These are phyloP conservation scores for Leccinum subgranulosum DNA, from an alignment of 768 basidiomycete species.

Conservation along the genomic window DNA sequence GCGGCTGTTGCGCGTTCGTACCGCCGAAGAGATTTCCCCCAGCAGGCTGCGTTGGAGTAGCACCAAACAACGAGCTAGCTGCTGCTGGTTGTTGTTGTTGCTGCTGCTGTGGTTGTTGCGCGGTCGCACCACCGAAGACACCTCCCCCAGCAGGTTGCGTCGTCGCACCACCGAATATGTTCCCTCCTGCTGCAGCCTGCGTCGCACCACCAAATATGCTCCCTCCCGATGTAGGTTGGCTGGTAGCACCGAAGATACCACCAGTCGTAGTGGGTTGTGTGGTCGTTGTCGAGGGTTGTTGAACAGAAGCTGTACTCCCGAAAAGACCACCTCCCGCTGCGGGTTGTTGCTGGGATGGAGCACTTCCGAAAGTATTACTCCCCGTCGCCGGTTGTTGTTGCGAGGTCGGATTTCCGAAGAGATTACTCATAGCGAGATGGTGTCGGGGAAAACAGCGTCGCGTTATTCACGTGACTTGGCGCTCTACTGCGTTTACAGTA, in stretches of 20 bases:
- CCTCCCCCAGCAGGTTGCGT: conserved; percentile 20
- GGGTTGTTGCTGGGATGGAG: conserved; percentile 24
- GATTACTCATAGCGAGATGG: conserved; percentile 11
- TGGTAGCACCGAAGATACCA: conserved; percentile 9
- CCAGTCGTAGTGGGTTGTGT: conserved; percentile 15
- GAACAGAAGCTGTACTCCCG: conserved; percentile 11
- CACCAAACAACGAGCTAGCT: conserved; percentile 17
- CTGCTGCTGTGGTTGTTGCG: not conserved
- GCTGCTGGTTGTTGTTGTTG: not conserved
- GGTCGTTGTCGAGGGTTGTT: conserved; percentile 11
- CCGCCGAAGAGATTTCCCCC: conserved; percentile 20
- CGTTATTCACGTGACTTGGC: conserved; percentile 13
- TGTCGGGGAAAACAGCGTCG: not conserved
- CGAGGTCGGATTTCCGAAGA: conserved; percentile 23
- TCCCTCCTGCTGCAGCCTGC: conserved; percentile 19
- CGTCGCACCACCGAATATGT: conserved; percentile 20
- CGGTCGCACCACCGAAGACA: conserved; percentile 14
- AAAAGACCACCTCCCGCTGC: conserved; percentile 17
- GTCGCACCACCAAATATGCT: conserved; percentile 18
- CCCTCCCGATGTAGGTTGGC: conserved; percentile 15
- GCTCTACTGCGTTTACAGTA: no score
- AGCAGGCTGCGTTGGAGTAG: conserved; percentile 13
- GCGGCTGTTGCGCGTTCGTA: not conserved
- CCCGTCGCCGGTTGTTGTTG: conserved; percentile 26
- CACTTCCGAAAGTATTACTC: conserved; percentile 24